A percentile compares a stretch with the other conserved stretches of the same genome.
phyloP scores from a whole-genome alignment of 106 monocot species.

The Cymbidium sinense region DNA sequence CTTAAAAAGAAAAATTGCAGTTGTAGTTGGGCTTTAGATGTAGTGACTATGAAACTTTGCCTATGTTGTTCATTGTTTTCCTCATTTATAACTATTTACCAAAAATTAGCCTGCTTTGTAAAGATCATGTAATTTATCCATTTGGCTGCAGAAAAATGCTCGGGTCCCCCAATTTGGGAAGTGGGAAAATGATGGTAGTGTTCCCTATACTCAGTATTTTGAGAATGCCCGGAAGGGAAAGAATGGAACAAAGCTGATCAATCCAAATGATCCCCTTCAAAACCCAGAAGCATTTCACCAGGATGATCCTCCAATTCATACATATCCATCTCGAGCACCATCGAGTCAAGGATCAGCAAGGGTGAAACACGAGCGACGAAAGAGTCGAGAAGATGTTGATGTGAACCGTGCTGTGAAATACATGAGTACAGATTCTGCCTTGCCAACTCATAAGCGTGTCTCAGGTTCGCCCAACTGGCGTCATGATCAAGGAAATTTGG shows the following conservation, averaged over 20 bases:
- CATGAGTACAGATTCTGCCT: neutral
- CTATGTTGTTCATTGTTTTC: neutral
- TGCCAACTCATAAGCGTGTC: neutral
- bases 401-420: neutral
- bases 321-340: conserved; percentile 17
- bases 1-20: neutral
- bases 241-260: conserved; percentile 36
- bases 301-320: conserved; percentile 11
- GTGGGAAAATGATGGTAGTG: conserved; percentile 45
- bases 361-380: neutral
- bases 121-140: neutral
- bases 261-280: conserved; percentile 67
- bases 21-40: neutral
- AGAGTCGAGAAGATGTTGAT: conserved; percentile 4
- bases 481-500: neutral
- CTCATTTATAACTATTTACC: neutral
- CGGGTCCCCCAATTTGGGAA: conserved; percentile 75
- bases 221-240: conserved; percentile 58
- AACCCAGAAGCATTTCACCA: conserved; percentile 41
- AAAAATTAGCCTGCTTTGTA: neutral
- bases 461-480: neutral
- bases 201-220: conserved; percentile 65
- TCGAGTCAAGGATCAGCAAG: conserved; percentile 5
- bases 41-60: neutral
- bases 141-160: conserved; percentile 34